phyloP scores from a whole-genome alignment of 768 basidiomycete genomes.

The Lactifluus piperatus region DNA sequence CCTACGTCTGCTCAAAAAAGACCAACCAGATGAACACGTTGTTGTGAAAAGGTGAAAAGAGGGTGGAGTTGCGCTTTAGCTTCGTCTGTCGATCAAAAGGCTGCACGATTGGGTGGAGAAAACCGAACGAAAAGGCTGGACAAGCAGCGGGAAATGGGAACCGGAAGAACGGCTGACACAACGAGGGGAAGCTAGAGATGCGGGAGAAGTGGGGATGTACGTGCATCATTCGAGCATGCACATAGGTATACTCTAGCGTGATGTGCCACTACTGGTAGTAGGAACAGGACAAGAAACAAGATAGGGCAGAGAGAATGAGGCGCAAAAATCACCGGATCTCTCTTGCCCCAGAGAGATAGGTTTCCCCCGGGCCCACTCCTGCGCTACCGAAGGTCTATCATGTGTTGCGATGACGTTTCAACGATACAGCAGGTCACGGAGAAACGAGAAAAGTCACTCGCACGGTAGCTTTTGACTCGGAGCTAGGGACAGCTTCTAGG shows the following conservation, averaged over 20 bases:
- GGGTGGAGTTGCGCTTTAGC: background rate
- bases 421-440: background rate
- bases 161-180: background rate
- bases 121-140: background rate
- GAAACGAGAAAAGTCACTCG: background rate
- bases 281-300: background rate
- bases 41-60: background rate
- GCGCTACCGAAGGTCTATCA: background rate
- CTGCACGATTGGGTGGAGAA: too few species aligned
- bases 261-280: background rate
- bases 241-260: background rate
- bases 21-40: background rate
- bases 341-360: background rate
- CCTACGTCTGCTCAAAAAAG: background rate
- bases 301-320: background rate
- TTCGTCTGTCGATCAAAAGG: background rate
- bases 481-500: background rate
- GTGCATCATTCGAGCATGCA: background rate
- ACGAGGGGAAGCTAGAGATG: slow-evolving; percentile 6
- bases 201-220: background rate
- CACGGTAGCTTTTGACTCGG: background rate
- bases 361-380: background rate
- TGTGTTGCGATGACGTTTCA: background rate
- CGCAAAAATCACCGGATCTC: background rate
- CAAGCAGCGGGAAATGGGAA: background rate